Conservation (phyloP, 768 basidiomycete genomes). For the Glaciozyma antarctica region DNA sequence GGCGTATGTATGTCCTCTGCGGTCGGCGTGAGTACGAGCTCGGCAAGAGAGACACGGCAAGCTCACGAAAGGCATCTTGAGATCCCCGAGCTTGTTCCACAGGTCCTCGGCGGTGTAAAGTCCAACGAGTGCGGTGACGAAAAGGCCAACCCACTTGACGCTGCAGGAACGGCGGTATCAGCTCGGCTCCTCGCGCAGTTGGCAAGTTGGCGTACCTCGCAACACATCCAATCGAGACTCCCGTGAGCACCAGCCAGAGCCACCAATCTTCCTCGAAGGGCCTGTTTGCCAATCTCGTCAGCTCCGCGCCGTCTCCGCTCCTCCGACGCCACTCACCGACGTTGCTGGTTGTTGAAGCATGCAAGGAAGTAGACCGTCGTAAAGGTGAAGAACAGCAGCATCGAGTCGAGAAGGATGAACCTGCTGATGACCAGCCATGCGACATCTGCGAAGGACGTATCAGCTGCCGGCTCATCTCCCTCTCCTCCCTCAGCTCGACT, state of each 20-base stretch:
- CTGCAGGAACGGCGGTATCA: constrained; percentile 42
- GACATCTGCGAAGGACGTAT: constrained; percentile 54
- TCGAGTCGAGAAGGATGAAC: constrained; percentile 94
- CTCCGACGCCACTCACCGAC: constrained; percentile 54
- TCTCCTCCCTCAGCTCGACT: constrained; percentile 34
- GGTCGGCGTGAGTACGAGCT: constrained; percentile 9
- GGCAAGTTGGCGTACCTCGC: constrained; percentile 52
- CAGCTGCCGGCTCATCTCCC: not conserved
- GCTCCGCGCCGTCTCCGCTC: not conserved
- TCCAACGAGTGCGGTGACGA: constrained; percentile 88
- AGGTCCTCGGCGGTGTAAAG: constrained; percentile 95
- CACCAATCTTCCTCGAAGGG: constrained; percentile 97
- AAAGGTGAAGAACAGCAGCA: constrained; percentile 99
- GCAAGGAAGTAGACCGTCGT: constrained; percentile 87
- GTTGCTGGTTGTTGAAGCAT: constrained; percentile 96
- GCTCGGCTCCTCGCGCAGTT: not conserved
- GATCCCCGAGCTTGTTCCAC: constrained; percentile 96
- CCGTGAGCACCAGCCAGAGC: constrained; percentile 86
- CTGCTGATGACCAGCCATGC: constrained; percentile 95
- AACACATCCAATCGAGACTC: constrained; percentile 91
- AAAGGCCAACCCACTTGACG: constrained; percentile 92
- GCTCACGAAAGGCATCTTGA: constrained; percentile 78
- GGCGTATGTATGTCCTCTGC: constrained; percentile 74
- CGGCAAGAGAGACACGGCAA: not conserved
- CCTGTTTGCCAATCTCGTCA: constrained; percentile 42